These are phyloP conservation scores for Leccinum pachyderme DNA, from an alignment of 1,284 basidiomycete species.

Conservation along the genomic window DNA sequence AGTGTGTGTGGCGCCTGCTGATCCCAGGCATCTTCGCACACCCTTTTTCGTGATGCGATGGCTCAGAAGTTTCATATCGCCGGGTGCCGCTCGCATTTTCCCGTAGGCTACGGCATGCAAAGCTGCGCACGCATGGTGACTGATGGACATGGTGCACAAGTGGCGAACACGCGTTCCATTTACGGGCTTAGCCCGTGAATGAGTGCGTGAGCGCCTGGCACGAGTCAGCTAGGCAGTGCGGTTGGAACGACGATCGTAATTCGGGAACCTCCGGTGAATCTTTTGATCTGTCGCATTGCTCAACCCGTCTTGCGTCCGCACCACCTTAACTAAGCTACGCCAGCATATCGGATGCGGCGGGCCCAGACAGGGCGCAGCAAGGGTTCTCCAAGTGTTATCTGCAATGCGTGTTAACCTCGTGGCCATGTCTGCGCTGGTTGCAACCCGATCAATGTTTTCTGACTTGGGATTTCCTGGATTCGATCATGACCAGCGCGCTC, in stretches of 20 bases:
- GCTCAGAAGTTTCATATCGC: slow-evolving; percentile 15
- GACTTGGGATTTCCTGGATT: slow-evolving; percentile 9
- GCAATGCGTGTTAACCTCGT: slow-evolving; percentile 23
- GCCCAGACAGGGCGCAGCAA: slow-evolving; percentile 12
- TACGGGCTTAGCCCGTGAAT: slow-evolving; percentile 13
- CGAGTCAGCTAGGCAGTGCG: slow-evolving; percentile 15
- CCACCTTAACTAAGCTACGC: slow-evolving; percentile 13
- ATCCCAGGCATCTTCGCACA: slow-evolving; percentile 6
- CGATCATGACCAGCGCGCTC: slow-evolving; percentile 4
- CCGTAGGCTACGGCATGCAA: slow-evolving; percentile 28
- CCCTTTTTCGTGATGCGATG: slow-evolving; percentile 10
- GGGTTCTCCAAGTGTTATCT: slow-evolving; percentile 15
- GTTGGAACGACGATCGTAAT: slow-evolving; percentile 18
- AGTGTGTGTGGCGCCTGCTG: slow-evolving; percentile 5
- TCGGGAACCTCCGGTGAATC: slow-evolving; percentile 27
- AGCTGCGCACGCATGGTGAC: slow-evolving; percentile 27
- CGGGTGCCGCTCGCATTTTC: slow-evolving; percentile 22
- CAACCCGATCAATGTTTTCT: slow-evolving; percentile 9
- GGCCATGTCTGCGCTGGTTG: slow-evolving; percentile 9
- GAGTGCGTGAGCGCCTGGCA: slow-evolving; percentile 15
- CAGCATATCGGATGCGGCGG: slow-evolving; percentile 7
- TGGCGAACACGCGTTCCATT: slow-evolving; percentile 20
- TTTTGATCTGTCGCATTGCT: slow-evolving; percentile 15
- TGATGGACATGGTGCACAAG: slow-evolving; percentile 29
- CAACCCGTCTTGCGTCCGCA: slow-evolving; percentile 23